Base-by-base conservation (phyloP, 2,329 filamentous ascomycete genomes). In the Monilinia vaccinii-corymbosi region DNA sequence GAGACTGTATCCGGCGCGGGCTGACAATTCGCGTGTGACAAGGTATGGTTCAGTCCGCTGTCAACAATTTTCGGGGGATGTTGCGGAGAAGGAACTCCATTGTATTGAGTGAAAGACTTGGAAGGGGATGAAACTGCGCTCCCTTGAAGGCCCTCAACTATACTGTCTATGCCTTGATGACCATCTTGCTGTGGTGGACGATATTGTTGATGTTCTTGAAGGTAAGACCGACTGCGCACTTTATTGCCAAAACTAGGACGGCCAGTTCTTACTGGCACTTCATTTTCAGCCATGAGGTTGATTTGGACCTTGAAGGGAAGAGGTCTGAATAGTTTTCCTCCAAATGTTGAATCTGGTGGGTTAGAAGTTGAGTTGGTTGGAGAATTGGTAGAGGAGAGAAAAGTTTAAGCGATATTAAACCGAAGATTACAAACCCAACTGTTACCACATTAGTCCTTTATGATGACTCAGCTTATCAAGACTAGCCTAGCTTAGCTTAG, bases 171-270 rank as follows among this genome's bases (percentile, higher is more conserved):
- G 63, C 82, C 83, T 64, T 83, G 82, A 61, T 75, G 76, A 32
- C 84, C 82, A 50, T 79, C 70, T 51, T 68, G 69, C 38, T 70
- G 76, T 13, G 81, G 81, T 34, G 81, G 80, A 52, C 83, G 81
- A 65, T 83, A 84, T 68, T 86, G 81, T 71, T 85, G 82, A 68
- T 85, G 81, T 65, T 86, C 83, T 70, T 78, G 78, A 60, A 86
- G 75, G 69, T 82, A 86, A 16, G 82, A 85, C 71, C 79, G 81
- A 74, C 79, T 84, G 68, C 83, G 79, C 79, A 80, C 81, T 50
- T 62, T 66, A n/a, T 48, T 61, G 36, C 65, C 65, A 11, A 71
- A 63, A 56, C 64, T 67, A n/a, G 69, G 69, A 40, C 70, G 66
- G 13, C 58, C 60, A 48, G 65, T 52, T 38, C 60, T 66, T 40